Conservation (phyloP, 148 eudicot species). For the Polygonum maritimum region DNA sequence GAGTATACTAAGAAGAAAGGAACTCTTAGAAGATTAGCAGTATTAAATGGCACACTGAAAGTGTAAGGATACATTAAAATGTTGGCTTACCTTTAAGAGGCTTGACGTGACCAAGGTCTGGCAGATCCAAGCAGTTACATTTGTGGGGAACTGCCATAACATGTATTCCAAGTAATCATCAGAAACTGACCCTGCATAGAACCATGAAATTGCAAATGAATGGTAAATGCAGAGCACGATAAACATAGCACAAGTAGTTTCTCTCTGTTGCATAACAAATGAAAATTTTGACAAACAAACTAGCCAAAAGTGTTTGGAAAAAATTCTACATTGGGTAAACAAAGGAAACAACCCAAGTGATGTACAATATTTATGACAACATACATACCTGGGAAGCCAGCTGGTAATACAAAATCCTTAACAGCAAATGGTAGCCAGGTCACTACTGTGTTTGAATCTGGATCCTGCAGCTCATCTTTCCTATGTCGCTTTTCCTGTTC, state of each 20-base stretch:
- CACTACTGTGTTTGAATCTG: constrained; percentile 21
- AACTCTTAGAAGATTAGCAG: not conserved
- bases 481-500: constrained; percentile 25
- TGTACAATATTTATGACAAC: not conserved
- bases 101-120: constrained; percentile 91
- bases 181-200: constrained; percentile 73
- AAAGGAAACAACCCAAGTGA: not conserved
- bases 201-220: constrained; percentile 6
- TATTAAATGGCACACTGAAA: constrained; percentile 14
- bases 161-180: constrained; percentile 97
- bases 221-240: not conserved
- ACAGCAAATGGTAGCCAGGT: constrained; percentile 60
- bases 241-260: not conserved
- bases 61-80: not conserved
- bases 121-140: constrained; percentile 96
- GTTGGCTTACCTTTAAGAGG: constrained; percentile 72
- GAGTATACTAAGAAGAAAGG: not conserved
- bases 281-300: not conserved
- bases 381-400: constrained; percentile 71
- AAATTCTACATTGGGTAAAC: not conserved
- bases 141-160: constrained; percentile 92
- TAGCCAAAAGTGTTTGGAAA: not conserved
- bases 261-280: not conserved
- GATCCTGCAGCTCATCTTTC: constrained; percentile 21
- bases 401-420: constrained; percentile 70